Percentiles rank a stretch among this genome's conserved stretches.
phyloP scores from a whole-genome alignment of 2,329 filamentous ascomycete species.

The Aspergillus sp. region DNA sequence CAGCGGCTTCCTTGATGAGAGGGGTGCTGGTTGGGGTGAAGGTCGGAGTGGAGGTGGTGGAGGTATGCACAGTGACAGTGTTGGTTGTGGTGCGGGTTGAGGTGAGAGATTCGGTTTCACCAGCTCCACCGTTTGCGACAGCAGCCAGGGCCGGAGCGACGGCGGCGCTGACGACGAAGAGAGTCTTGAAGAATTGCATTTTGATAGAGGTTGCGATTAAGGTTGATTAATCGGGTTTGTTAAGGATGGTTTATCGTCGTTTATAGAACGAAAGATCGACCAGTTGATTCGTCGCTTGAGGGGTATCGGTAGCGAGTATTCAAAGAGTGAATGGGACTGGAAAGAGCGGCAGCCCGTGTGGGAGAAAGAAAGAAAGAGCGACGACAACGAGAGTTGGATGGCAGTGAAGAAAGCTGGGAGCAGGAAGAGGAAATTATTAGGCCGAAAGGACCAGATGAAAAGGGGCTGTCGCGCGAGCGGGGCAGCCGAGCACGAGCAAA shows the following conservation, averaged over 20 bases:
- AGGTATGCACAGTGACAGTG: slow-evolving; percentile 25
- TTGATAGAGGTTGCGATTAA: slow-evolving; percentile 8
- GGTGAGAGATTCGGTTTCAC: slow-evolving; percentile 18
- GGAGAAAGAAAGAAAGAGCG: slow-evolving; percentile 20
- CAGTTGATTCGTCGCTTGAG: slow-evolving; percentile 3
- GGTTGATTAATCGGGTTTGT: neutral
- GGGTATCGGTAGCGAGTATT: neutral
- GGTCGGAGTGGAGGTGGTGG: slow-evolving; percentile 14
- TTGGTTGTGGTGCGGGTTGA: slow-evolving; percentile 25
- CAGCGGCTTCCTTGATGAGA: neutral
- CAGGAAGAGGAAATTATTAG: neutral
- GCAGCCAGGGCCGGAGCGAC: slow-evolving; percentile 31
- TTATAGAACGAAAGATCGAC: slow-evolving; percentile 1
- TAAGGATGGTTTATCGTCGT: neutral
- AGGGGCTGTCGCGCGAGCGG: neutral
- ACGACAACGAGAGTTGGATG: slow-evolving; percentile 10
- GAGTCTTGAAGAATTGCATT: slow-evolving; percentile 37
- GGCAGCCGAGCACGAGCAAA: neutral
- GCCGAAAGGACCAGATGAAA: neutral
- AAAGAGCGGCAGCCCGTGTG: slow-evolving; percentile 37
- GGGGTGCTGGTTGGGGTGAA: slow-evolving; percentile 15
- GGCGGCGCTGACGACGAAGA: slow-evolving; percentile 29
- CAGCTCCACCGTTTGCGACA: slow-evolving; percentile 1
- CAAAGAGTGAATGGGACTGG: slow-evolving; percentile 35
- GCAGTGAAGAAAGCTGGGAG: neutral